phyloP scores from a whole-genome alignment of 2,329 filamentous ascomycete species.

The Cordyceps farinosa region DNA sequence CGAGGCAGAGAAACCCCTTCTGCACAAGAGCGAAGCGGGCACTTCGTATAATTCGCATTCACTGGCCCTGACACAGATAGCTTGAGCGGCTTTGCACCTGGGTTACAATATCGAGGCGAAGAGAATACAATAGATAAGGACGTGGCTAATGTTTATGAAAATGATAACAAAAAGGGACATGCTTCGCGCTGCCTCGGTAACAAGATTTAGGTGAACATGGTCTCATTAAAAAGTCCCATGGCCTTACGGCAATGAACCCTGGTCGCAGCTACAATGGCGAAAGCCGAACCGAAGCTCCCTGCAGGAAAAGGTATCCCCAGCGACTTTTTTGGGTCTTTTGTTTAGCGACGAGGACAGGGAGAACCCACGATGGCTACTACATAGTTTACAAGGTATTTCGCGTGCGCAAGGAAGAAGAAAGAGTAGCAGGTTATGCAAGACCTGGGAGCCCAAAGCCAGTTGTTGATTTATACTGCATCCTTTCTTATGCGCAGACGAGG shows the following conservation, averaged over 20 bases:
- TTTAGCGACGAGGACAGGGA: no score
- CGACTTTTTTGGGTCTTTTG: no score
- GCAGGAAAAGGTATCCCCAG: not conserved
- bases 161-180: not conserved
- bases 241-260: not conserved
- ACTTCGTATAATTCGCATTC: not conserved
- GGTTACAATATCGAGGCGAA: not conserved
- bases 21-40: not conserved
- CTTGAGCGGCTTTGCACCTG: not conserved
- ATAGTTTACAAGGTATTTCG: no score
- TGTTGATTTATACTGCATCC: not conserved
- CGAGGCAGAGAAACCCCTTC: not conserved
- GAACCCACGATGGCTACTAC: no score
- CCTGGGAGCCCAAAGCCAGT: not conserved
- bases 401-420: not conserved
- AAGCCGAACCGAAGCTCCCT: not conserved
- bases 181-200: not conserved
- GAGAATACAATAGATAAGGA: not conserved
- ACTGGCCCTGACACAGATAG: not conserved
- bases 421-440: not conserved
- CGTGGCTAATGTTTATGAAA: not conserved
- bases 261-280: not conserved
- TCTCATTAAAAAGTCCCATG: not conserved
- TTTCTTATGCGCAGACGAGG: not conserved
- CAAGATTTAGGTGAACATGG: not conserved